Evolutionary conservation across 768 basidiomycete genomes (phyloP).

Genomic region (Hemileccinum impolitum): DNA sequence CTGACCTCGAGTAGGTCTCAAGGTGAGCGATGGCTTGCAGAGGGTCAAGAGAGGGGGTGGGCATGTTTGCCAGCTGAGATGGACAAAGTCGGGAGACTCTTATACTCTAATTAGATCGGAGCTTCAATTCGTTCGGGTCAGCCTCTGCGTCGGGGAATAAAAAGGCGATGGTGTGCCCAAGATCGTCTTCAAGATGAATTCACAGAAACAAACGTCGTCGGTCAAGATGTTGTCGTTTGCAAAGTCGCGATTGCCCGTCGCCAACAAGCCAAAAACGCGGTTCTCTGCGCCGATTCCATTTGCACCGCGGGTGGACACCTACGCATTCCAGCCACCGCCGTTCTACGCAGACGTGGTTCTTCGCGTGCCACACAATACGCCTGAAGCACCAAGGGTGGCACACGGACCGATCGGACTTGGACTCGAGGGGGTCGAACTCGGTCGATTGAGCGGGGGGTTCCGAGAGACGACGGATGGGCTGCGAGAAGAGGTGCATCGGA

Average conservation of each 20-base stretch:
- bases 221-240: slow-evolving; percentile 18
- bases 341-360: slow-evolving; percentile 12
- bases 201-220: slow-evolving; percentile 13
- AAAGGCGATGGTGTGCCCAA: too few species aligned
- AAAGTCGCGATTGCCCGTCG: slow-evolving; percentile 23
- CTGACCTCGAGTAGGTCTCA: slow-evolving; percentile 59
- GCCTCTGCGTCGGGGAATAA: too few species aligned
- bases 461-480: slow-evolving; percentile 17
- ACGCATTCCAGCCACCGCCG: slow-evolving; percentile 26
- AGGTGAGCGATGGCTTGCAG: slow-evolving; percentile 74
- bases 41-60: slow-evolving; percentile 52
- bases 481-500: slow-evolving; percentile 19
- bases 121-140: too few species aligned
- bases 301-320: slow-evolving; percentile 27
- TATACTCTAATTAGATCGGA: not conserved
- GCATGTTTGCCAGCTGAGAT: slow-evolving; percentile 32
- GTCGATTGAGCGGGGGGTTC: slow-evolving; percentile 28
- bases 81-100: not conserved
- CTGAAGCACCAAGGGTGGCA: slow-evolving; percentile 1
- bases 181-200: slow-evolving; percentile 5
- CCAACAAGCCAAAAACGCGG: slow-evolving; percentile 16
- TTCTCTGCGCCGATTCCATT: slow-evolving; percentile 20
- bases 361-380: slow-evolving; percentile 29
- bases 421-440: slow-evolving; percentile 26
- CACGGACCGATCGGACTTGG: slow-evolving; percentile 21